Conservation (phyloP, 2,329 filamentous ascomycete species). For the Stachybotrys chartarum region DNA sequence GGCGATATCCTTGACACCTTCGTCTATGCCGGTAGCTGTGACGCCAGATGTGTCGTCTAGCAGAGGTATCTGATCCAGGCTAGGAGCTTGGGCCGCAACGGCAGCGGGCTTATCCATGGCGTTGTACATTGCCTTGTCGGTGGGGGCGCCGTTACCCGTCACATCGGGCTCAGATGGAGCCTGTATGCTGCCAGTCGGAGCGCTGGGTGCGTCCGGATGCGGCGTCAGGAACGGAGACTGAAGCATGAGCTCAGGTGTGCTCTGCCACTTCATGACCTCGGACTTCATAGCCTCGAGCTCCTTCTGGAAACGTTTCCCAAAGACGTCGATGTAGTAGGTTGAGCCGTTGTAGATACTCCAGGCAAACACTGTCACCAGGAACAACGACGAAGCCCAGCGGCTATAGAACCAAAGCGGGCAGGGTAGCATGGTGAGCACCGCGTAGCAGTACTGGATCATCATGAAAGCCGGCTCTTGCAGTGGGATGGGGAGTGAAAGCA, state of each 20-base stretch:
- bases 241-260: conserved; percentile 40
- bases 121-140: conserved; percentile 9
- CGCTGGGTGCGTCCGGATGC: conserved; percentile 13
- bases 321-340: conserved; percentile 97
- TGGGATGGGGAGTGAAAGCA: conserved; percentile 65
- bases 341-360: conserved; percentile 98
- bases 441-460: conserved; percentile 90
- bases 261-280: conserved; percentile 86
- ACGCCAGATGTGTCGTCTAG: conserved; percentile 36
- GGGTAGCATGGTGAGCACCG: conserved; percentile 85
- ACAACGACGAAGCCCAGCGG: conserved; percentile 67
- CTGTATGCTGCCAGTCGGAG: conserved; percentile 8
- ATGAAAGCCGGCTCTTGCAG: conserved; percentile 91
- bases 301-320: conserved; percentile 93
- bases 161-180: conserved; percentile 7
- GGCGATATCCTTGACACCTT: conserved; percentile 34
- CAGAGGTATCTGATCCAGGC: conserved; percentile 50
- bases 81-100: conserved; percentile 14
- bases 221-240: conserved; percentile 26
- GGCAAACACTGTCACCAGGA: conserved; percentile 75
- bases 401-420: conserved; percentile 95
- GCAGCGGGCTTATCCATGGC: conserved; percentile 9
- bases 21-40: conserved; percentile 35
- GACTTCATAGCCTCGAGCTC: conserved; percentile 83
- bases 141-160: conserved; percentile 9